Conservation (phyloP, 352 stramenopile species). For the Globisporangium cylindrosporum region DNA sequence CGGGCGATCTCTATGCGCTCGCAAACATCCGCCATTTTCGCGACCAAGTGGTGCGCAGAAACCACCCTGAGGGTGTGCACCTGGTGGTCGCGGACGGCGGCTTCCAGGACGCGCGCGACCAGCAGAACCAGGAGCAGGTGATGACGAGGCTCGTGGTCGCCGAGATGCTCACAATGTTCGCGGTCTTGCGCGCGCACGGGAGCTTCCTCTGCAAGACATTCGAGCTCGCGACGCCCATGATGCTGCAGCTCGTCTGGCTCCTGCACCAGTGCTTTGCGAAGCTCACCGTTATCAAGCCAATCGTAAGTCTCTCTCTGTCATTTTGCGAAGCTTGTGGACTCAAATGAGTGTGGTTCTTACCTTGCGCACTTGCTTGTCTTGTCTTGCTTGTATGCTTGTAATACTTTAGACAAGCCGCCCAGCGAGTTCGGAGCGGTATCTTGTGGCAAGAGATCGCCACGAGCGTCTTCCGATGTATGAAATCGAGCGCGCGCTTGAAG, state of each 20-base stretch:
- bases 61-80: constrained; percentile 38
- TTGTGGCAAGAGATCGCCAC: constrained; percentile 41
- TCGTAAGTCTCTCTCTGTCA: constrained; percentile 24
- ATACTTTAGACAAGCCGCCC: constrained; percentile 62
- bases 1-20: constrained; percentile 59
- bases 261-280: constrained; percentile 59
- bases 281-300: constrained; percentile 68
- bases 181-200: constrained; percentile 37
- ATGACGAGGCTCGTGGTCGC: constrained; percentile 64
- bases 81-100: constrained; percentile 72
- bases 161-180: constrained; percentile 59
- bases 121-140: constrained; percentile 59
- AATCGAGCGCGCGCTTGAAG: constrained; percentile 28
- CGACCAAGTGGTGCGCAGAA: constrained; percentile 25
- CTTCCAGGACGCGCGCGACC: constrained; percentile 63
- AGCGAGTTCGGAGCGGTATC: constrained; percentile 76
- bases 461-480: constrained; percentile 14
- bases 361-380: constrained; percentile 1
- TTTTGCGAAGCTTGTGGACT: background rate
- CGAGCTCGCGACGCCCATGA: constrained; percentile 54
- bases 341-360: background rate
- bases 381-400: background rate
- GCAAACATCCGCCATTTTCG: constrained; percentile 59
- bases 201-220: constrained; percentile 84
- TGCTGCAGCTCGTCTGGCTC: constrained; percentile 65